A percentile compares a stretch with the other conserved stretches of the same genome.
Evolutionary conservation across 345 rosid species (phyloP).

Genomic region (Limnanthes douglasii): DNA sequence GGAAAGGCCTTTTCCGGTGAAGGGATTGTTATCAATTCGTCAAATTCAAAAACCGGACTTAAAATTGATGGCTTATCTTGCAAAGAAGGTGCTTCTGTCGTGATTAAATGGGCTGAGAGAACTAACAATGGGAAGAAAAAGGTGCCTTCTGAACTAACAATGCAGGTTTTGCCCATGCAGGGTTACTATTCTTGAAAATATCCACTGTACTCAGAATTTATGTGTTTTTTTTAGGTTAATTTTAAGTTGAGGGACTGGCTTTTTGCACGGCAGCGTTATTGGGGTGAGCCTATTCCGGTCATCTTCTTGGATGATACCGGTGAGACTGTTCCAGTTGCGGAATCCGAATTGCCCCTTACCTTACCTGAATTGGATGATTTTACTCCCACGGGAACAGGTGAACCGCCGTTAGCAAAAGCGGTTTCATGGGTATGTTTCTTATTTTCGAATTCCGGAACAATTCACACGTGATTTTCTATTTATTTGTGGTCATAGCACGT

Average conservation of each 20-base stretch:
- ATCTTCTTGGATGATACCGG: constrained; percentile 47
- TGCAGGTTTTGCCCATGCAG: too few relatives aligned
- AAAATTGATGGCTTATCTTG: constrained; percentile 67
- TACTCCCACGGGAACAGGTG: constrained; percentile 88
- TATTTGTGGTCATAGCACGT: too few relatives aligned
- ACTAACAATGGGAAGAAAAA: constrained; percentile 75
- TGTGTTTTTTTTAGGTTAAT: constrained; percentile 43
- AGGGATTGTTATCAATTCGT: constrained; percentile 51
- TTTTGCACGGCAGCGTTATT: constrained; percentile 94
- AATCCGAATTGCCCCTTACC: constrained; percentile 67
- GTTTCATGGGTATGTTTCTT: constrained; percentile 53
- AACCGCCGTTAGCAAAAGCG: constrained; percentile 82
- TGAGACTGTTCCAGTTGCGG: constrained; percentile 56
- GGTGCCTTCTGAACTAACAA: constrained; percentile 24
- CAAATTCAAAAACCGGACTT: constrained; percentile 38
- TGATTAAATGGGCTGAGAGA: constrained; percentile 73
- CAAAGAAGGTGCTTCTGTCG: constrained; percentile 49
- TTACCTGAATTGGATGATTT: constrained; percentile 88
- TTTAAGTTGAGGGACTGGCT: constrained; percentile 97
- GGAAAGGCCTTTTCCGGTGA: constrained; percentile 45
- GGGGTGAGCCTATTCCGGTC: constrained; percentile 98
- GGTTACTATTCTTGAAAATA: not conserved
- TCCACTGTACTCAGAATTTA: not conserved
- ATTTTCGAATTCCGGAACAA: not conserved
- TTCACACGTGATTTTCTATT: not conserved